Base-by-base conservation (phyloP, 164 flowering plant species). In the Magnolia changhungtana region DNA sequence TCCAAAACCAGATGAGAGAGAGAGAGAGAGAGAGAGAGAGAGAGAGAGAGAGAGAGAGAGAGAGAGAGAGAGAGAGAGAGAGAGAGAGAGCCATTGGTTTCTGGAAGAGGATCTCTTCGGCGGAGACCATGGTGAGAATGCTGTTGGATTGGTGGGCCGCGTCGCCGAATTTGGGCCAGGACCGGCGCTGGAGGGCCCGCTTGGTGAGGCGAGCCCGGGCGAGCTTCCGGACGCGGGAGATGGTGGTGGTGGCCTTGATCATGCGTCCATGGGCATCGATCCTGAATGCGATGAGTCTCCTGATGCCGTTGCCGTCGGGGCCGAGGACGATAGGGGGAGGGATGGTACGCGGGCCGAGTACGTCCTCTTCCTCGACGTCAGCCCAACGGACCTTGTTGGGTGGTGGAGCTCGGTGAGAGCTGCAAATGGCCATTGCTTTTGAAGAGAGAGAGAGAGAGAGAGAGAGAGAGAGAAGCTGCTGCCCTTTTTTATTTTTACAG, bases 151-250 rank as follows among this genome's bases (percentile, higher is more conserved):
- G 93, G 13, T 78, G 85, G 1, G 88, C 92, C 9, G 90, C 96
- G 71, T 90, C 96, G 13, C 97, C 98, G 63, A 94, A 94, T 80
- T 92, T 92, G 19, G 87, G 72, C 98, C 98, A 92, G 2, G 86
- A 79, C 7, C 98, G 84, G 11, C 98, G 84, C 86, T 94, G 92
- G 1, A 92, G 21, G 2, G 87, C 79, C 7, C 98, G 84, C 76
- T 92, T 94, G 81, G 89, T 90, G 51, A 92, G 83, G 1, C 90
- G 87, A 0, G 96, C 91, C 73, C 88, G 84, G 61, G 93, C 97
- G n/a, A 90, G 88, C 81, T 94, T 92, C 23, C 97, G 83, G 5
- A 80, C 78, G 14, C 94, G 85, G 27, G 86, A 87, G 10, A 91
- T 94, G 45, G 97, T 94, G 31, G 90, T 91, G 78, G 87, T 86